Evolutionary conservation across 1,284 basidiomycete genomes (phyloP).

Genomic region (Cronartium quercuum): DNA sequence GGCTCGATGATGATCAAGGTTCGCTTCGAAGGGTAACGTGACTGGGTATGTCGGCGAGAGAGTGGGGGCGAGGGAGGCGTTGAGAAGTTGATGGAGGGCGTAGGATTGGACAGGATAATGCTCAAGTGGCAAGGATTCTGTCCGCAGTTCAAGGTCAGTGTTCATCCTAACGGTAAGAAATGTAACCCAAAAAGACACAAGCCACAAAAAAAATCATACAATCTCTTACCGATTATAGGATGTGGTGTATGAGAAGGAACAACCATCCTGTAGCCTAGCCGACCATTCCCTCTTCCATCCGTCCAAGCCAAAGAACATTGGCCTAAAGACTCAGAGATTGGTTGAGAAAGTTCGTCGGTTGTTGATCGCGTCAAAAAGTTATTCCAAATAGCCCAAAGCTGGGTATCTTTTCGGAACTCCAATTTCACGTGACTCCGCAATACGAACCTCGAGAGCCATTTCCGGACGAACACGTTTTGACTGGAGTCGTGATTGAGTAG

Average conservation of each 20-base stretch:
- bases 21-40: conserved; percentile 36
- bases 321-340: not conserved
- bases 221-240: not conserved
- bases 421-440: conserved; percentile 83
- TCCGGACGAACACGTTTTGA: conserved; percentile 55
- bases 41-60: conserved; percentile 18
- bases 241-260: not conserved
- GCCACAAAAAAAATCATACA: not conserved
- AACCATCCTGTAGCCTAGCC: conserved; percentile 17
- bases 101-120: conserved; percentile 11
- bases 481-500: conserved; percentile 69
- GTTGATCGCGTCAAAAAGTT: conserved; percentile 48
- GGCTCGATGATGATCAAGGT: conserved; percentile 48
- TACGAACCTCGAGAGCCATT: conserved; percentile 73
- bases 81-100: conserved; percentile 4
- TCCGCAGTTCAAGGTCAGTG: too few species aligned
- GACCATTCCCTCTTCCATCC: conserved; percentile 9
- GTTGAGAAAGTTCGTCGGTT: not conserved
- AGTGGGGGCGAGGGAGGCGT: conserved; percentile 14
- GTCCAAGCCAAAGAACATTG: not conserved
- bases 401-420: conserved; percentile 64
- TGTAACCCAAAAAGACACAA: not conserved
- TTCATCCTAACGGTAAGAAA: not conserved
- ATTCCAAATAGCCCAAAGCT: conserved; percentile 75
- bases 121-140: not conserved